Evolutionary conservation across 2,329 filamentous ascomycete species (phyloP).

Genomic region (Didymella arachidicola): DNA sequence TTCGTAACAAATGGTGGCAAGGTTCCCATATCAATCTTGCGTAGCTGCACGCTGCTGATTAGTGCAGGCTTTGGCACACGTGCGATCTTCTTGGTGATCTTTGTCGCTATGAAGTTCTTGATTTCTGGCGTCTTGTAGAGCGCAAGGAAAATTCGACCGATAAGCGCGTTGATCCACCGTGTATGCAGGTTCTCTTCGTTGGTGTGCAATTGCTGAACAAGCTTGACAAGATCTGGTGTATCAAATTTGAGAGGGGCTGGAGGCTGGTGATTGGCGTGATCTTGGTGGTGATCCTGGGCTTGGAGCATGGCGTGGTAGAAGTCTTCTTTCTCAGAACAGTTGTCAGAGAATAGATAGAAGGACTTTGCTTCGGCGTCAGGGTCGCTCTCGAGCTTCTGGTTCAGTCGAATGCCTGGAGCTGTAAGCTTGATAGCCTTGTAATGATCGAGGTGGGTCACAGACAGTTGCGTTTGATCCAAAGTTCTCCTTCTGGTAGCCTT

Average conservation of each 20-base stretch:
- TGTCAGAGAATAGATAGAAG: slow-evolving; percentile 94
- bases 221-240: slow-evolving; percentile 82
- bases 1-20: slow-evolving; percentile 89
- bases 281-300: slow-evolving; percentile 76
- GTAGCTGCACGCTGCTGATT: slow-evolving; percentile 82
- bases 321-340: slow-evolving; percentile 95
- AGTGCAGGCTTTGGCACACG: slow-evolving; percentile 92
- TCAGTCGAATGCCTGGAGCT: slow-evolving; percentile 67
- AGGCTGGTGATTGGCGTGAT: slow-evolving; percentile 58
- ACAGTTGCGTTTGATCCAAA: slow-evolving; percentile 95
- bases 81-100: slow-evolving; percentile 95
- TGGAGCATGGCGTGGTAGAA: slow-evolving; percentile 93
- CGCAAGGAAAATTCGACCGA: slow-evolving; percentile 87
- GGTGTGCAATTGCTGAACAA: slow-evolving; percentile 90
- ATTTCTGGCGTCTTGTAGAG: slow-evolving; percentile 85
- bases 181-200: slow-evolving; percentile 90
- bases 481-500: slow-evolving; percentile 83
- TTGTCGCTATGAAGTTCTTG: slow-evolving; percentile 78
- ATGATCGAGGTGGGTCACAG: not conserved
- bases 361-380: slow-evolving; percentile 73
- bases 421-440: slow-evolving; percentile 15
- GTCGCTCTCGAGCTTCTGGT: slow-evolving; percentile 67
- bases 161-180: slow-evolving; percentile 89
- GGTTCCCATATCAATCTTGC: slow-evolving; percentile 84
- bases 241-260: slow-evolving; percentile 80